Evolutionary conservation across 2,329 filamentous ascomycete genomes (phyloP), one percentile per base, ranked within the genome.

Genomic region (Polytolypa hystricis): DNA sequence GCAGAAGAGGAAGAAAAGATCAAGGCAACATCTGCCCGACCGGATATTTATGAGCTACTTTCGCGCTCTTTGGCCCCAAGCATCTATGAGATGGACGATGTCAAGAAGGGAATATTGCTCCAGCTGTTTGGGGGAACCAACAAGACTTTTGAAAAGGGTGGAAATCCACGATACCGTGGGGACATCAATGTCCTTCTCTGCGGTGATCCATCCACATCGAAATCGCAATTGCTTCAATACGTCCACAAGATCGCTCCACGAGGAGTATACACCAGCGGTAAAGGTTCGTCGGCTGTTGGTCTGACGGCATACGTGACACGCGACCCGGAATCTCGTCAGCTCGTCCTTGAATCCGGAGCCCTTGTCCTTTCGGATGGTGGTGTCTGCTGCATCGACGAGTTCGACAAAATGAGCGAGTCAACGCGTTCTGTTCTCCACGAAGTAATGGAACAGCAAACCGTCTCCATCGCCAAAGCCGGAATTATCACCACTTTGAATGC

Each of bases 121-220:
- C 91, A 98, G 54, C 75, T 98, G 27, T 98, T 98, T 56, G 89
- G 91, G 25, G 91, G 91, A 39, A 94, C 91, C 21, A 98, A 98
- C 69, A 98, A 98, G 65, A 84, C 84, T 1, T 98, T 98, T 59
- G 77, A 93, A 41, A 96, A 95, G 61, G 91, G 91, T 38, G 91
- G 87, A 40, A 94, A 84, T 53, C 91, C 91, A 5, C 87, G 82
- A 51, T 98, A 98, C 59, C 77, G 91, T 66, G 91, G 91, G 44
- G 91, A 98, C 60, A 95, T 98, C 66, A 98, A 98, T 56, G 76
- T 98, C 34, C 72, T 98, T 29, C 79, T 98, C 23, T 98, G 91
- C 52, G 91, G 91, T 70, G 91, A 98, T 53, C 91, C 91, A 0
- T 96, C 89, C 0, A 98, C 91, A 0, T 74, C 91, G 26, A 98